Evolutionary conservation across 257 asterid genomes (phyloP).

Genomic region (Misopates orontium): DNA sequence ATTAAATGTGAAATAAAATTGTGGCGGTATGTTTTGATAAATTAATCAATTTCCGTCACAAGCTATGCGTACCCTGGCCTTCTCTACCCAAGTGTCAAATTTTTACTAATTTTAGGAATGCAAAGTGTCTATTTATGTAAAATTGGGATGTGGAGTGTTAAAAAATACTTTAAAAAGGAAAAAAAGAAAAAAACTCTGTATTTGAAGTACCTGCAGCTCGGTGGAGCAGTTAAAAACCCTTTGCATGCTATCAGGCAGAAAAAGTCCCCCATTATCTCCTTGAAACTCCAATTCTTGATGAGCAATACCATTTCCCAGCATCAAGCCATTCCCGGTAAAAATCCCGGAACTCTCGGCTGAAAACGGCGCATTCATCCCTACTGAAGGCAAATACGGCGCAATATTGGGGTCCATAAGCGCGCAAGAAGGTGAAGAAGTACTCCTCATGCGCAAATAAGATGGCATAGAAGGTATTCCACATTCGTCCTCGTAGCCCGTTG

Average conservation of each 20-base stretch:
- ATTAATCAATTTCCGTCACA: no score
- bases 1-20: no score
- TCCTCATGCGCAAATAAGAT: conserved; percentile 42
- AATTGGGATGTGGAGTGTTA: no score
- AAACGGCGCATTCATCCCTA: conserved; percentile 42
- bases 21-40: no score
- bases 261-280: conserved; percentile 58
- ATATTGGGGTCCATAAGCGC: conserved; percentile 51
- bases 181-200: no score
- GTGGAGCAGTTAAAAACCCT: conserved; percentile 52
- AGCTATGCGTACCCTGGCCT: no score
- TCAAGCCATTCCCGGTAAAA: conserved; percentile 38
- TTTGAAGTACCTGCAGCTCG: conserved; percentile 65
- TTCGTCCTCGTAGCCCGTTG: conserved; percentile 49
- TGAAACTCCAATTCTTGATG: conserved; percentile 70
- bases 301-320: conserved; percentile 45
- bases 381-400: conserved; percentile 41
- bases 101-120: no score
- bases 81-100: no score
- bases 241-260: conserved; percentile 52
- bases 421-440: conserved; percentile 45
- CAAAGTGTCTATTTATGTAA: no score
- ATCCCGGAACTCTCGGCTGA: conserved; percentile 50
- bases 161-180: no score
- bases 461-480: conserved; percentile 40